phyloP scores from a whole-genome alignment of 257 asterid genomes.

The Penstemon newberryi region DNA sequence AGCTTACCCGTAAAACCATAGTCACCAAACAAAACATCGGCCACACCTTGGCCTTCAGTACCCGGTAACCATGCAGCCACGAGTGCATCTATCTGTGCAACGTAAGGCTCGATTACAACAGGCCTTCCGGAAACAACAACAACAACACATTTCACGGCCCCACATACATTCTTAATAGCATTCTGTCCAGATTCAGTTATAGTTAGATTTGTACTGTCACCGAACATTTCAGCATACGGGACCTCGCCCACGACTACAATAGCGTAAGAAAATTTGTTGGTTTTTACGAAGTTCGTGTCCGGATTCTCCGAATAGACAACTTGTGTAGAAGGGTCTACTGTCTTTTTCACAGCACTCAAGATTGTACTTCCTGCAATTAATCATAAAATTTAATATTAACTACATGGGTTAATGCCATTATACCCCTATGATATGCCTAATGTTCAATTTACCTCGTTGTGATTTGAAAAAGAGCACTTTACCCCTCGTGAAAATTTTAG shows the following conservation, averaged over 20 bases:
- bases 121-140: constrained; percentile 84
- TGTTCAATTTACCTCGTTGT: no score
- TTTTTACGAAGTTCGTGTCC: constrained; percentile 42
- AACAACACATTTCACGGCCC: constrained; percentile 56
- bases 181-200: constrained; percentile 61
- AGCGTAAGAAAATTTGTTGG: constrained; percentile 55
- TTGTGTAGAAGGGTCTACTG: constrained; percentile 72
- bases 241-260: constrained; percentile 77
- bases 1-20: constrained; percentile 78
- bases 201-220: constrained; percentile 64
- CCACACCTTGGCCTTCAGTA: constrained; percentile 74
- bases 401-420: constrained; percentile 1
- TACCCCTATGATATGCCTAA: neutral
- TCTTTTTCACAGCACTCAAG: constrained; percentile 59
- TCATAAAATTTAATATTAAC: neutral
- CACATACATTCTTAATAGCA: constrained; percentile 58
- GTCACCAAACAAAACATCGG: constrained; percentile 67
- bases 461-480: no score
- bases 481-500: no score
- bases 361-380: constrained; percentile 70
- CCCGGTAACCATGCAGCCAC: constrained; percentile 97
- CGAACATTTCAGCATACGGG: constrained; percentile 65
- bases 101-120: constrained; percentile 61
- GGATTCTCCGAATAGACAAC: constrained; percentile 63
- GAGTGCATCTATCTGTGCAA: constrained; percentile 52